Evolutionary conservation across 306 rosid genomes (phyloP), one percentile per base, ranked within the genome.

Genomic region (Castanopsis chinensis): DNA sequence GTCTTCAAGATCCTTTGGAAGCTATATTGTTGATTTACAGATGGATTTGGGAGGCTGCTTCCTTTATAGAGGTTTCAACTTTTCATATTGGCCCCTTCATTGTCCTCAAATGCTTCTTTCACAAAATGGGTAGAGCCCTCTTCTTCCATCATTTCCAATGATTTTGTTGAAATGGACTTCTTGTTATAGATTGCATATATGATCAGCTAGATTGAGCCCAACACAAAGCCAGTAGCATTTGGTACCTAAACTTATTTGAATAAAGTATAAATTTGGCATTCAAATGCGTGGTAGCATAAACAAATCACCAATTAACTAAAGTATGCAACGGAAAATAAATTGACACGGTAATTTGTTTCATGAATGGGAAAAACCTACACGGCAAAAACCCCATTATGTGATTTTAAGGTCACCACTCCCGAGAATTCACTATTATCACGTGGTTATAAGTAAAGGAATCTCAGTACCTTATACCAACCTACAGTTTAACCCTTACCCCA

Each of bases 11-110:
- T n/a, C 77, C 20, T 85, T 30, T 32, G 77, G 67, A 85, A 13
- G 35, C 81, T 73, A 25, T 75, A 14, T 9, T 79, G 81, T 3
- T 77, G 19, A 21, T 56, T 52, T 18, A 72, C 14, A 1, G 28
- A 58, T 7, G 87, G 89, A 52, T 74, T 71, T 21, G 93, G 88
- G 23, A 89, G 88, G 82, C 91, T 89, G 9, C 61, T 43, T 49
- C 80, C 86, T 58, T 76, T 87, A 30, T 13, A n/a, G 3, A 85
- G 64, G 43, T 75, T 75, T 61, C n/a, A 60, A 57, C 41, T 60
- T 4, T 68, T 86, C 58, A 52, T 14, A 53, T 35, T 32, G 15
- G 6, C 77, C 6, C 75, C 67, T 45, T 70, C 65, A 19, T 27
- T 20, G 18, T 21, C 63, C 8, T 57, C 49, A 3, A 23, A 35